These are phyloP conservation scores for Abrus pulchellus DNA, from an alignment of 306 rosid genomes.

Conservation along the genomic window DNA sequence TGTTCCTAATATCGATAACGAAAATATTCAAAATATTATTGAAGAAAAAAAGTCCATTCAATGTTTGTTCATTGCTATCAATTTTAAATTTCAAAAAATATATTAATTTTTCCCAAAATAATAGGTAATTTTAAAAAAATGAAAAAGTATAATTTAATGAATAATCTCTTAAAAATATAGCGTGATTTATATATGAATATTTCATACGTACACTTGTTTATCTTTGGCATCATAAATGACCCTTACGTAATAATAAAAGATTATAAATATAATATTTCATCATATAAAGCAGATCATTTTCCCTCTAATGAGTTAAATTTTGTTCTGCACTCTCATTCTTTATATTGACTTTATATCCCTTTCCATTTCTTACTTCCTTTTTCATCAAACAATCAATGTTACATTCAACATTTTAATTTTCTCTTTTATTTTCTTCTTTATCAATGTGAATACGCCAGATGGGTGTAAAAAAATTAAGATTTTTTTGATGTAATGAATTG, in stretches of 20 bases:
- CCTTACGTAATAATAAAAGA: neutral
- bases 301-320: neutral
- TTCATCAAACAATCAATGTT: neutral
- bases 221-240: neutral
- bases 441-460: neutral
- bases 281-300: neutral
- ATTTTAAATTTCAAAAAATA: too few relatives aligned
- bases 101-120: too few relatives aligned
- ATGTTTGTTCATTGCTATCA: too few relatives aligned
- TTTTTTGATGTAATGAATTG: neutral
- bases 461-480: neutral
- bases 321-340: neutral
- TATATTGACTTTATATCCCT: neutral
- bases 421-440: neutral
- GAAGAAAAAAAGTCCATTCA: too few relatives aligned
- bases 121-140: too few relatives aligned
- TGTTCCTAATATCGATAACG: too few relatives aligned
- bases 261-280: too few relatives aligned
- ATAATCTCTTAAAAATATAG: too few relatives aligned
- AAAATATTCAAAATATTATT: too few relatives aligned
- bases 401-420: neutral
- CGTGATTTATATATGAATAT: neutral
- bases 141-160: too few relatives aligned
- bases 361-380: neutral
- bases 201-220: neutral